Base-by-base conservation (phyloP, 176 grass and related monocot species). In the Lolium multiflorum region DNA sequence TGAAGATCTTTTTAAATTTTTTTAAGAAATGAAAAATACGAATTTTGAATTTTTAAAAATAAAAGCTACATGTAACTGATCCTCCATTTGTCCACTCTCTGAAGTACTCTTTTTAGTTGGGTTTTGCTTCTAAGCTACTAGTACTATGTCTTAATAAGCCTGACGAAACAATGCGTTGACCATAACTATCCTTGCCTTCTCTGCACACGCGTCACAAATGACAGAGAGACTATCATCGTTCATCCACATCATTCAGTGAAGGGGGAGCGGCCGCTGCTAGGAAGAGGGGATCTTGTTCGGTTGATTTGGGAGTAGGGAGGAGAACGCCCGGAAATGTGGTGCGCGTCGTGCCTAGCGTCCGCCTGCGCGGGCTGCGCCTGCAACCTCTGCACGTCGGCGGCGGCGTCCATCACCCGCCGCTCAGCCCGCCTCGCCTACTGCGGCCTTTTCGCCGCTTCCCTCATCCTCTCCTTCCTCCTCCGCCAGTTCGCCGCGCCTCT, bases 301-400 rank as follows among this genome's bases (percentile, higher is more conserved):
- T 65, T 65, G 62, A 5, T 65, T 13, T 65, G 63, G 63, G 41
- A 59, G 71, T n/a, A 4, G 37, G 24, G 24, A 65, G 2, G 22
- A 44, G 28, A 28, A 58, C n/a, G 60, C 17, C 17, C 54, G 16
- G 70, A 31, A 70, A 98, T 98, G 96, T 95, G 93, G 93, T 91
- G 86, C 52, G 83, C 90, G 55, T 94, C 96, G 86, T 98, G 96
- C 62, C 21, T 98, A 58, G 83, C 96, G 4, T 98, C 93, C 24
- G 88, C 89, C 89, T 95, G 93, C 83, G 91, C 93, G 35, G 89
- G 88, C 81, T 98, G 93, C 90, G 76, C 96, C 60, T 98, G 96
- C 81, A 94, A 92, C 83, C 91, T 92, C 64, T 98, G 96, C 86
- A 31, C 87, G 85, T 92, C 96, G 84, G 90, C 92, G 73, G 91